A percentile compares a stretch with the other conserved stretches of the same genome.
Conservation (phyloP, 306 rosid species). For the Leucaena leucocephala region DNA sequence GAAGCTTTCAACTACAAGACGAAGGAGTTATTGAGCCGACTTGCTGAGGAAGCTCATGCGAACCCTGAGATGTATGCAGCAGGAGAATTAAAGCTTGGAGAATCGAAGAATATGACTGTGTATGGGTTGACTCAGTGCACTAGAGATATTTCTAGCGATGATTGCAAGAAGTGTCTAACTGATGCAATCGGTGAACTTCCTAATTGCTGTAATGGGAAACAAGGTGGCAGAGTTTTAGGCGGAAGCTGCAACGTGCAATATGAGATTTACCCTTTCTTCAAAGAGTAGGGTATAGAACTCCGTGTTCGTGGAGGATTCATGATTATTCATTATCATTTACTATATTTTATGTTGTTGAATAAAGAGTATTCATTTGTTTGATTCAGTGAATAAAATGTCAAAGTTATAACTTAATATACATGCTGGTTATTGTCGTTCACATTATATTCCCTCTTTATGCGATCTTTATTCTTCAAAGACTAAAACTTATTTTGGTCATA, state of each 20-base stretch:
- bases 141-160: slow-evolving; percentile 45
- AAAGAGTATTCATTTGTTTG: neutral
- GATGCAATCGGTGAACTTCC: slow-evolving; percentile 43
- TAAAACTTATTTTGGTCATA: neutral
- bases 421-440: neutral
- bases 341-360: neutral
- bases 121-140: slow-evolving; percentile 55
- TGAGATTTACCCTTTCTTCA: slow-evolving; percentile 50
- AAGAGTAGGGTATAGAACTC: neutral
- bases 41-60: slow-evolving; percentile 24
- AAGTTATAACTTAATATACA: neutral
- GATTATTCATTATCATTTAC: neutral
- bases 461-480: slow-evolving; percentile 38
- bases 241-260: slow-evolving; percentile 53
- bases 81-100: slow-evolving; percentile 35
- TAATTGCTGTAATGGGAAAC: slow-evolving; percentile 24
- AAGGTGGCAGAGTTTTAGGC: slow-evolving; percentile 54
- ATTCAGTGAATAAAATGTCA: neutral
- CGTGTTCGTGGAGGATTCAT: neutral
- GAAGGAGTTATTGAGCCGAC: slow-evolving; percentile 30
- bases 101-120: slow-evolving; percentile 10
- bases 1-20: slow-evolving; percentile 23
- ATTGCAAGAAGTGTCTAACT: slow-evolving; percentile 48
- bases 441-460: slow-evolving; percentile 33
- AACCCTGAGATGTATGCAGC: slow-evolving; percentile 34